A percentile compares a stretch with the other conserved stretches of the same genome.
phyloP scores from a whole-genome alignment of 192 early-diverging fungal genomes.

The Coemansia sp. region DNA sequence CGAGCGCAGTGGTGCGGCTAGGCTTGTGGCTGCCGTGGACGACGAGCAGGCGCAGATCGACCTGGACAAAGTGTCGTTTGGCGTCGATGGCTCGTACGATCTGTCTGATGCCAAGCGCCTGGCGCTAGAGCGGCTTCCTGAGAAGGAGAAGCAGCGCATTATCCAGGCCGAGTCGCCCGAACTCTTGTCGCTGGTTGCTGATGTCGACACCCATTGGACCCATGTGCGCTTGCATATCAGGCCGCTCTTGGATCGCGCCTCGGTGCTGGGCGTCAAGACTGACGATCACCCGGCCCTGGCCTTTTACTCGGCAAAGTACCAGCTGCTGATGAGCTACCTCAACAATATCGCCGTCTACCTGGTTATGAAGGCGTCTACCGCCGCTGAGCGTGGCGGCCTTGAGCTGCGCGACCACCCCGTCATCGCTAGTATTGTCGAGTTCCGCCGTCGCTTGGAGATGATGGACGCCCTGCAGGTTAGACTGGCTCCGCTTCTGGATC shows the following conservation, averaged over 20 bases:
- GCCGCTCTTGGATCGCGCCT: slow-evolving; percentile 31
- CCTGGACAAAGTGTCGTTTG: slow-evolving; percentile 20
- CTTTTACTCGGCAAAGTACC: slow-evolving; percentile 48
- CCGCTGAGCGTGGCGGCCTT: slow-evolving; percentile 48
- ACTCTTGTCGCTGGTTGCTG: slow-evolving; percentile 63
- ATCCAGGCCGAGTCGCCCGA: slow-evolving; percentile 74
- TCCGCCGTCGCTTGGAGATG: slow-evolving; percentile 69
- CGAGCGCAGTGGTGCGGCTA: slow-evolving; percentile 12
- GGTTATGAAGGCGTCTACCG: slow-evolving; percentile 60
- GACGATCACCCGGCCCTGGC: slow-evolving; percentile 50
- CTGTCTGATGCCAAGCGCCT: slow-evolving; percentile 36
- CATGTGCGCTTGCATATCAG: slow-evolving; percentile 33
- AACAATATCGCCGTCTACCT: slow-evolving; percentile 91
- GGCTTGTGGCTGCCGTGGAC: slow-evolving; percentile 28
- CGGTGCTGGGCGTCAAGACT: slow-evolving; percentile 21
- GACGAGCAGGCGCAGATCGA: slow-evolving; percentile 27
- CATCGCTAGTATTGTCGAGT: slow-evolving; percentile 71
- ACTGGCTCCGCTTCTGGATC: slow-evolving; percentile 53
- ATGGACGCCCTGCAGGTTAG: slow-evolving; percentile 66
- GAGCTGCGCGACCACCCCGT: slow-evolving; percentile 78
- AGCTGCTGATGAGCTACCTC: slow-evolving; percentile 70
- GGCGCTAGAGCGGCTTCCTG: slow-evolving; percentile 56
- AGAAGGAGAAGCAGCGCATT: slow-evolving; percentile 61
- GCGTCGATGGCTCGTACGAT: slow-evolving; percentile 20
- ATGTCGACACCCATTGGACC: slow-evolving; percentile 41